Percentiles rank a stretch among this genome's conserved stretches.
Conservation (phyloP, 2,329 filamentous ascomycete species). For the Cladosporium cucumerinum region DNA sequence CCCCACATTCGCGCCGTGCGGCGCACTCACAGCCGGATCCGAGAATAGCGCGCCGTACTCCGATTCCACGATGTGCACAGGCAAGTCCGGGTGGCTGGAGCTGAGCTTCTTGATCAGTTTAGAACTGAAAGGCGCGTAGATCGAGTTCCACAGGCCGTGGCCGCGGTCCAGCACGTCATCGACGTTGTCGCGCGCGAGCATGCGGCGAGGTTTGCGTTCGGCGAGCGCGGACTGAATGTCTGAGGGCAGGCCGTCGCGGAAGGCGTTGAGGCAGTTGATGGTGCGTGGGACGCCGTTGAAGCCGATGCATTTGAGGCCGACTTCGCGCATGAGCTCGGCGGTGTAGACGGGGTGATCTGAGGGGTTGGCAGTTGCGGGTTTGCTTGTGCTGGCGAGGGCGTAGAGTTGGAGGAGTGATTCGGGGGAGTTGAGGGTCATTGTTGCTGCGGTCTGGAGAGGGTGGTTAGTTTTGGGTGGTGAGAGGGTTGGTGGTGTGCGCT, state of each 20-base stretch:
- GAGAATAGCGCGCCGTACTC: constrained; percentile 73
- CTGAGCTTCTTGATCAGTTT: constrained; percentile 71
- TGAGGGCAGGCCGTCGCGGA: constrained; percentile 60
- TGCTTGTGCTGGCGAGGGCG: constrained; percentile 38
- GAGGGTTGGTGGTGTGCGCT: constrained; percentile 20
- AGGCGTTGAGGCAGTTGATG: constrained; percentile 76
- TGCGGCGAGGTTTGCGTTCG: constrained; percentile 27
- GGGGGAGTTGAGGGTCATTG: constrained; percentile 83
- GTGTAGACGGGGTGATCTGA: constrained; percentile 44
- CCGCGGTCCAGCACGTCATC: constrained; percentile 57
- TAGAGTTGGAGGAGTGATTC: constrained; percentile 67
- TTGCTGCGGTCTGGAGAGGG: constrained; percentile 64
- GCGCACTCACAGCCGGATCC: constrained; percentile 55
- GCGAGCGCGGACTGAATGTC: constrained; percentile 52
- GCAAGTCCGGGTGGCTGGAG: constrained; percentile 74
- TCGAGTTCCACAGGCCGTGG: constrained; percentile 66
- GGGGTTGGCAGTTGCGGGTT: constrained; percentile 21
- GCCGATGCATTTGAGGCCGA: constrained; percentile 72
- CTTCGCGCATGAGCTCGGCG: constrained; percentile 71
- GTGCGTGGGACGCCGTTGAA: constrained; percentile 75
- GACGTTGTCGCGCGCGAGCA: constrained; percentile 46
- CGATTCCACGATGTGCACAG: constrained; percentile 71
- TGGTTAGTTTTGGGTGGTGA: not conserved
- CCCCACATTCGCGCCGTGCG: constrained; percentile 52
- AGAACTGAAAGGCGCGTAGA: constrained; percentile 70